Evolutionary conservation across 2,329 filamentous ascomycete genomes (phyloP), one percentile per base, ranked within the genome.

Genomic region (Diaporthe sp.): DNA sequence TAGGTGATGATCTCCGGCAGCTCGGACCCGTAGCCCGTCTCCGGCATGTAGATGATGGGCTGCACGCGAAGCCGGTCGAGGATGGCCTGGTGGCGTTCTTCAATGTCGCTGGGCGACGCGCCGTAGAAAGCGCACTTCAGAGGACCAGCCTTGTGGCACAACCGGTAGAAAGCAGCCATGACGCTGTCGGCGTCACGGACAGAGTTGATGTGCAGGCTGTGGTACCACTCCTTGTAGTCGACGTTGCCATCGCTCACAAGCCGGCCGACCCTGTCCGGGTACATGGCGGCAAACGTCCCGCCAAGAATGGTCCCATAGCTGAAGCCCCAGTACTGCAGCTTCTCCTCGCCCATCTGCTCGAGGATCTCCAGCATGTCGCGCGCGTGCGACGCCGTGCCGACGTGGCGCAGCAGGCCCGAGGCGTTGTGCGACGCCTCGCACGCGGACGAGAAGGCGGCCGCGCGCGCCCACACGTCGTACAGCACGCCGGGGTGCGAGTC

Each of bases 231-330:
- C 55, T 88, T 85, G 77, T 91, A 89, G 77, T 89, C 87, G 19
- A 88, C 87, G 67, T 89, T 89, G 37, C 87, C 78, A 76, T 90
- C 89, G 73, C 88, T 87, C 3, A 89, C 86, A 12, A 90, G 80
- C 19, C 88, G 83, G 57, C 86, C 87, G 1, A 90, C 85, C 59
- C 83, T 83, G 39, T 89, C 86, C 1, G 88, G 89, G 72, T 86
- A 90, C 82, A 90, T 83, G 3, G 87, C 84, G 4, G 88, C 88
- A 79, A 90, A 89, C 0, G 86, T 86, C 17, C 85, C 87, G 4
- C 89, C 89, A 0, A 91, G 82, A 2, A 89, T 79, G 10, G 88
- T 89, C 13, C 89, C 89, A 76, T 90, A 90, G 77, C 88, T 89
- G 74, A 89, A 87, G 0, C 89, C 89, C 88, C 88, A 90, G 79